Base-by-base conservation (phyloP, 2,329 filamentous ascomycete genomes). In the Epicoccum sorghinum region DNA sequence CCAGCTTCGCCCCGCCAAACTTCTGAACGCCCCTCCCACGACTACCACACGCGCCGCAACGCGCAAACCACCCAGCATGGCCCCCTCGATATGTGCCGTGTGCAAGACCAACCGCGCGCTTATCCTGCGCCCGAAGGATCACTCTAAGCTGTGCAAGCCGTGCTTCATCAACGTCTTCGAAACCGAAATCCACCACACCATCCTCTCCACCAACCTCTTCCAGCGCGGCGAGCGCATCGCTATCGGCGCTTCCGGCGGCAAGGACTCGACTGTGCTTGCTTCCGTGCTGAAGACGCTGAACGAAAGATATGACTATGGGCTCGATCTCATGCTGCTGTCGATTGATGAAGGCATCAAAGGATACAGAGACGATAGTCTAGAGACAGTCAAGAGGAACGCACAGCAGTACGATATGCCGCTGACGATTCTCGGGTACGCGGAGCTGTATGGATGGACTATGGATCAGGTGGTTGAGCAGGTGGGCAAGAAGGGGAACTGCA, bases 361-460 rank as follows among this genome's bases (percentile, higher is more conserved):
- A 6, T 99, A 99, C 70, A 85, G 96, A 57, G 96, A 99, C 71
- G 95, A 99, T 76, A 96, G 90, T 43, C 80, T 99, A 14, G 93
- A 98, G 77, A 98, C 95, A 0, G 95, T 99, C 40, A 97, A 97
- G 82, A 83, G 93, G 55, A 98, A 99, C 75, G 90, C 93, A 0
- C 75, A 84, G 10, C 92, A 98, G 75, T 97, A 98, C 76, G 86
- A 89, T 1, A 96, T 99, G 89, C 86, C 90, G 0, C 79, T 99
- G 43, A 90, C 91, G 65, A 96, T 99, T 51, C 86, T 99, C 44
- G 92, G 93, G 44, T 99, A 99, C 68, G 89, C 88, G 48, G 90
- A 97, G 68, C 80, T 99, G 8, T 99, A 99, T 73, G 95, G 93
- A 7, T 99, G 95, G 95, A 97, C 93, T 1, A 99, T 99, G 95